Evolutionary conservation across 306 rosid species (phyloP), one percentile per base, ranked within the genome.

Genomic region (Gastrolobium villosum): DNA sequence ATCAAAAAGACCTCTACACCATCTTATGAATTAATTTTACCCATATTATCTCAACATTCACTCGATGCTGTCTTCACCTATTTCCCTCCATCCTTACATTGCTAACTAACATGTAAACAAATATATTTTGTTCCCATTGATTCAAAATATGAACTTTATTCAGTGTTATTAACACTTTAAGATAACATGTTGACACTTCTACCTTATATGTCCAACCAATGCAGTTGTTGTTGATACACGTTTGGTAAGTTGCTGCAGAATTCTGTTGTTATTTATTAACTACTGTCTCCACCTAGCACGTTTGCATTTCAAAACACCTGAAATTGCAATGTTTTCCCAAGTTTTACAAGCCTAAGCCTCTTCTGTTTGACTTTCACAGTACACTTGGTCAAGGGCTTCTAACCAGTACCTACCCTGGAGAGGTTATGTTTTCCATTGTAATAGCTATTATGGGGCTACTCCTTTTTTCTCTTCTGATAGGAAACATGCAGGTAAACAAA

Each of bases 301-400:
- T 35, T n/a, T 31, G 31, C 26, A 53, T 70, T 66, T 65, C n/a
- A 48, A 2, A 50, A 13, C 13, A 36, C 9, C 31, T 53, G 30
- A 67, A 69, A 59, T 72, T 78, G 45, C 61, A 32, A 32, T 45
- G 32, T 40, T 49, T 63, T 63, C 43, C 14, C 20, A 54, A 68
- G n/a, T 15, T 76, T 36, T 76, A 57, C 32, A 48, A 68, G 45
- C 62, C 68, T 78, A 32, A 76, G 63, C 20, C 30, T 32, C 53
- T 65, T 74, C 10, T 68, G 26, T 75, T 83, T 86, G 79, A 78
- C 41, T 84, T 78, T 20, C 56, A 77, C 92, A 90, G 99, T 82
- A 94, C 98, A 44, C 97, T 94, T 77, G 98, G 97, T 52, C 97
- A 92, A 81, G 98, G 98, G 65, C 98, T 95, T 80, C 85, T 77